phyloP scores from a whole-genome alignment of 2,329 filamentous ascomycete genomes.

The Colletotrichum eremochloae region DNA sequence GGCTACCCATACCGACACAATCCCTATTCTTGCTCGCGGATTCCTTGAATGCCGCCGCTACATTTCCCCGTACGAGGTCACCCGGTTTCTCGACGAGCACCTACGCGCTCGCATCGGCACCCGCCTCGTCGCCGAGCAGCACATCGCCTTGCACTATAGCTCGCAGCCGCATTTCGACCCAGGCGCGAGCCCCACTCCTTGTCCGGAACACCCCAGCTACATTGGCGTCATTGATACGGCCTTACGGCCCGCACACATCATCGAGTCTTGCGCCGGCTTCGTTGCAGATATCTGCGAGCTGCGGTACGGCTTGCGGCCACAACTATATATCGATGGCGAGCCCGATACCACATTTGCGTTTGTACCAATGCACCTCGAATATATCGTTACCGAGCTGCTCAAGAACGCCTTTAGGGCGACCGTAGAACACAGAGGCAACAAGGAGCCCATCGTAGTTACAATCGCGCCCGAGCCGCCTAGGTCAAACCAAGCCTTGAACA shows the following conservation, averaged over 20 bases:
- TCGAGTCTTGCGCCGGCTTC: conserved; percentile 88
- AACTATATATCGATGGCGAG: conserved; percentile 85
- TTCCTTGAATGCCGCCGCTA: conserved; percentile 96
- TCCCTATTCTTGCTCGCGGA: conserved; percentile 89
- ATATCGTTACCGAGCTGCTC: conserved; percentile 94
- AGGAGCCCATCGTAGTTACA: conserved; percentile 89
- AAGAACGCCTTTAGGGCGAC: conserved; percentile 98
- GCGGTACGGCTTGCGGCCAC: conserved; percentile 90
- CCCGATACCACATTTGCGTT: conserved; percentile 91
- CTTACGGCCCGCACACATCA: conserved; percentile 82
- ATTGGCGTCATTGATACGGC: conserved; percentile 97
- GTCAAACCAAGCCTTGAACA: conserved; percentile 50
- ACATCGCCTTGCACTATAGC: conserved; percentile 87
- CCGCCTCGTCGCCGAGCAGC: conserved; percentile 93
- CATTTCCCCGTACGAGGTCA: conserved; percentile 86
- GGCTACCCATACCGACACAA: conserved; percentile 93
- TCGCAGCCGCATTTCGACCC: conserved; percentile 77
- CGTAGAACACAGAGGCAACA: conserved; percentile 83
- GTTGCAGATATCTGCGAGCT: conserved; percentile 97
- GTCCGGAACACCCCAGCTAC: conserved; percentile 72
- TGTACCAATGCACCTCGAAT: conserved; percentile 95
- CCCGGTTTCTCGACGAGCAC: conserved; percentile 92
- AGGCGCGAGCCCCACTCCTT: conserved; percentile 62
- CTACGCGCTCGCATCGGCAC: conserved; percentile 94
- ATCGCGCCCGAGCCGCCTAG: conserved; percentile 78